These are phyloP conservation scores for Megacollybia marginata DNA, from an alignment of 768 basidiomycete species.

Conservation along the genomic window DNA sequence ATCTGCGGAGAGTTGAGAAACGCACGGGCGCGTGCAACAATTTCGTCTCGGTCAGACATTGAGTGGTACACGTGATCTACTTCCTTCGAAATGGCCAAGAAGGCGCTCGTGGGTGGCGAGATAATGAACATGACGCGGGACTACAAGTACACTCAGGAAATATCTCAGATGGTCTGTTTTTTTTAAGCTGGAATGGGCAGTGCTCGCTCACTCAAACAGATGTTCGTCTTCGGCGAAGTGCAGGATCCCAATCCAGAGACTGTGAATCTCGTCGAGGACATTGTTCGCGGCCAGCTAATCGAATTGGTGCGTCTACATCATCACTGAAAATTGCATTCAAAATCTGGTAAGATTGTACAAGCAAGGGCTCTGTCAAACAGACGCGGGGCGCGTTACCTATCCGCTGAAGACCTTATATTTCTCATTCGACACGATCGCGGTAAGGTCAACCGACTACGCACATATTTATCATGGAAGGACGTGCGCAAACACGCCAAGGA, in stretches of 20 bases:
- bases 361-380: slow-evolving; percentile 78
- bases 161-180: slow-evolving; percentile 80
- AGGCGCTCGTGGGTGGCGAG: neutral
- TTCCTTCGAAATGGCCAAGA: neutral
- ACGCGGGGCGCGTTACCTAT: slow-evolving; percentile 78
- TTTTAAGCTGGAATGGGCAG: neutral
- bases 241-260: slow-evolving; percentile 85
- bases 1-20: neutral
- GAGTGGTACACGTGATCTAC: neutral
- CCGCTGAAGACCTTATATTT: slow-evolving; percentile 94
- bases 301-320: slow-evolving; percentile 56
- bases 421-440: slow-evolving; percentile 91
- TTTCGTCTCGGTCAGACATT: neutral
- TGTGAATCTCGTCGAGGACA: slow-evolving; percentile 92
- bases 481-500: slow-evolving; percentile 94
- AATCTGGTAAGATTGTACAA: slow-evolving; percentile 64
- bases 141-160: slow-evolving; percentile 89
- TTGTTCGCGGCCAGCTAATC: slow-evolving; percentile 83
- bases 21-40: neutral
- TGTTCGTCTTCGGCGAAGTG: slow-evolving; percentile 97
- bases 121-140: slow-evolving; percentile 23
- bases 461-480: slow-evolving; percentile 96
- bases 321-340: neutral
- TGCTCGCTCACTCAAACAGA: slow-evolving; percentile 34
- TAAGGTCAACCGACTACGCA: slow-evolving; percentile 88